Evolutionary conservation across 2,329 filamentous ascomycete genomes (phyloP), one percentile per base, ranked within the genome.

Genomic region (Fusarium armeniacum): DNA sequence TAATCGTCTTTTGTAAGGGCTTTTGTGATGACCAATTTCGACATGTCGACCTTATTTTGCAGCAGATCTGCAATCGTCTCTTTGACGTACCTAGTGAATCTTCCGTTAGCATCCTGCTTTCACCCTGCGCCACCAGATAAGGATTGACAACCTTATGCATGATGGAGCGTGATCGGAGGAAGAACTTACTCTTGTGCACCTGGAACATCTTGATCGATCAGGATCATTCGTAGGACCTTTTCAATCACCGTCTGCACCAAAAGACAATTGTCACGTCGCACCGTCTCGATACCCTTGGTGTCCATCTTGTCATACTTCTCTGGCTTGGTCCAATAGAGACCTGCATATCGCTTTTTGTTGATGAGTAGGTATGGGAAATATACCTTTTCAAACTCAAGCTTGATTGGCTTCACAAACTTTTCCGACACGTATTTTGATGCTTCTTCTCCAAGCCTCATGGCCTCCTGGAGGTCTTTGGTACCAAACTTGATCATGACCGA

Each of bases 401-500:
- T 99, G 86, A 99, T 99, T 6, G 96, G 96, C 77, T 96, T 97
- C 79, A 94, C 84, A 78, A 99, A 99, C 79, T 98, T 97, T 46
- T 88, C 87, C 6, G 96, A 98, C 41, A 99, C 96, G 73, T 85
- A 97, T 22, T 90, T 86, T 1, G 96, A 92, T 13, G 96, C 96
- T 79, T 99, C 94, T 76, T 97, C 88, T n/a, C 96, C 96, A 26
- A 99, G 84, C 76, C 92, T 94, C 96, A 99, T 99, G 24, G 94
- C 91, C 70, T 96, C 93, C 8, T 88, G 86, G 20, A 99, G 85
- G 69, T 98, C 94, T 43, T 89, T 90, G 12, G 94, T 94, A 44
- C 96, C 96, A 73, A 99, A 99, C 77, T 98, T 98, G 66, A 99
- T 95, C 96, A 99, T 99, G 82, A 99, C 96, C 11, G 96, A 99